A percentile compares a stretch with the other conserved stretches of the same genome.
phyloP scores from a whole-genome alignment of 768 basidiomycete species.

The Heimioporus sp. region DNA sequence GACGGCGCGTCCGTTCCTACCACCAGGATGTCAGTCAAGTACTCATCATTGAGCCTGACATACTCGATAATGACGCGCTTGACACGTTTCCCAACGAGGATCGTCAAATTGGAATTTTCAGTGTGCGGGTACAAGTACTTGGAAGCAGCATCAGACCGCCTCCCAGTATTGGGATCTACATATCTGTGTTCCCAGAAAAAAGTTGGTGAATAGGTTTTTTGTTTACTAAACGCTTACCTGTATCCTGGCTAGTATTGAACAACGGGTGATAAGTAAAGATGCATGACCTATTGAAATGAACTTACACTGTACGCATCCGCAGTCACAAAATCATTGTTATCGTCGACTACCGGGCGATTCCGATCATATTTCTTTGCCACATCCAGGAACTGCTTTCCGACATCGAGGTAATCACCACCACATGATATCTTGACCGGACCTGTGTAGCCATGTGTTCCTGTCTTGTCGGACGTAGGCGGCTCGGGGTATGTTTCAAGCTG shows the following conservation, averaged over 20 bases:
- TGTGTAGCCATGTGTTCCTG: constrained; percentile 34
- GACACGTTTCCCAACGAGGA: constrained; percentile 33
- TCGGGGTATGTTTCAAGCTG: constrained; percentile 34
- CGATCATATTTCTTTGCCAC: constrained; percentile 48
- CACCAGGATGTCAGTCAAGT: no score
- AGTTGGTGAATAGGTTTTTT: no score
- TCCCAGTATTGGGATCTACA: constrained; percentile 42
- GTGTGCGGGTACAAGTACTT: constrained; percentile 36
- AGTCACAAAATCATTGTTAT: constrained; percentile 44
- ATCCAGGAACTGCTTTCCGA: constrained; percentile 44
- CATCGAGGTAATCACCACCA: constrained; percentile 1
- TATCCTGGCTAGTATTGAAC: no score
- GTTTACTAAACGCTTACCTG: no score
- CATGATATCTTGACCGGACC: constrained; percentile 31
- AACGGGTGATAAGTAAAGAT: no score
- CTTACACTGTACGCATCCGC: constrained; percentile 17
- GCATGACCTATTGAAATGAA: no score
- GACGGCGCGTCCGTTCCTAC: constrained; percentile 34
- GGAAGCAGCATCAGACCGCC: constrained; percentile 33
- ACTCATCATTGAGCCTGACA: background rate
- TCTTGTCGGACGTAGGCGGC: constrained; percentile 20
- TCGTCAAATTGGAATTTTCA: constrained; percentile 28
- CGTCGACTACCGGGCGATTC: constrained; percentile 41
- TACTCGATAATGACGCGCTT: constrained; percentile 38
- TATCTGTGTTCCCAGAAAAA: constrained; percentile 39